phyloP scores from a whole-genome alignment of 139 green algal genomes.

The Closterium sp. region DNA sequence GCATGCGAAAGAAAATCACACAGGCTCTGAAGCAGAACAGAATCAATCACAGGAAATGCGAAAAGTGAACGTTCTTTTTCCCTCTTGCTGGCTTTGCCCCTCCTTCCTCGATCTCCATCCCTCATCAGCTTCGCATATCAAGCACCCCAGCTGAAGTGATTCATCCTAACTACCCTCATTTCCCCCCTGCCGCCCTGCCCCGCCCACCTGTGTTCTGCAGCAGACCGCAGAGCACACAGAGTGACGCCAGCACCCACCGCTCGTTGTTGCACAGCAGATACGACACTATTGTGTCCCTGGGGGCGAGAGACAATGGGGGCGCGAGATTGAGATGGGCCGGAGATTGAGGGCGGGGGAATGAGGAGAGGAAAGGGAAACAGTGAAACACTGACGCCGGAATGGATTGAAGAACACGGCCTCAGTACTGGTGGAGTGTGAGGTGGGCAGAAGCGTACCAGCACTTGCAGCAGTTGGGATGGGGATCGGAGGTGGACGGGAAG shows the following conservation, averaged over 20 bases:
- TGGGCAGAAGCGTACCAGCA: not conserved
- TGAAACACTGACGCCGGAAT: not conserved
- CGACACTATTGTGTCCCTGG: conserved; percentile 25
- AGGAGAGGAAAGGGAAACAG: not conserved
- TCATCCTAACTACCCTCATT: not conserved
- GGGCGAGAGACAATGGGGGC: not conserved
- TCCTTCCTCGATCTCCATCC: not conserved
- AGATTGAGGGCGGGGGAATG: not conserved
- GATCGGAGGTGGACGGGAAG: not conserved
- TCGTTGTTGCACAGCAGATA: conserved; percentile 31
- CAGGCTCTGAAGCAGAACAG: no score
- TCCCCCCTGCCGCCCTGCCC: not conserved
- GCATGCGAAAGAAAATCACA: no score
- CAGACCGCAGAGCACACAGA: conserved; percentile 49
- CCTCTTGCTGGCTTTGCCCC: not conserved
- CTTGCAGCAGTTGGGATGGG: not conserved
- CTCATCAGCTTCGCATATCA: not conserved
- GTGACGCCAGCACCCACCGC: conserved; percentile 34
- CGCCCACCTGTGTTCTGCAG: conserved; percentile 36
- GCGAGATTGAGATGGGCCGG: no score
- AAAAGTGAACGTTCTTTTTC: no score
- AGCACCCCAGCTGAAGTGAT: not conserved
- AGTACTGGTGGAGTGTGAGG: not conserved
- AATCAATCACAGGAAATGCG: no score
- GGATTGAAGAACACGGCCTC: not conserved